Base-by-base conservation (phyloP, 805 yeast genomes). In the Metschnikowia vanudenii region DNA sequence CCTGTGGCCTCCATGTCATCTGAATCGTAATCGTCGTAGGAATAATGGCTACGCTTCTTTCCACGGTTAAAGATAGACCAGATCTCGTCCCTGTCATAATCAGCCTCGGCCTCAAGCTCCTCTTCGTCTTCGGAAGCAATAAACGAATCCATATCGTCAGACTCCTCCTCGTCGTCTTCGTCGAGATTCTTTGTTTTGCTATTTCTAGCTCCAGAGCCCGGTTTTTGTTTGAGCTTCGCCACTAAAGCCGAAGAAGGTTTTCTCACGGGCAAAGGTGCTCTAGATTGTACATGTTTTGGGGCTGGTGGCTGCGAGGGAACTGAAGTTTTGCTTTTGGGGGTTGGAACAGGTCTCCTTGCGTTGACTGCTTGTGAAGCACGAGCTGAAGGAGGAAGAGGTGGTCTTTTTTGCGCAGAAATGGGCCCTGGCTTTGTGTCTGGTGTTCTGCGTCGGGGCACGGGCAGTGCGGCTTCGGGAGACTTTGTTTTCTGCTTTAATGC, bases 1-100 rank as follows among this genome's bases (percentile, higher is more conserved):
- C 97, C 97, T 1, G 94, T 85, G 2, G 97, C 97, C 61, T 92
- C 98, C 97, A 94, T 92, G 58, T 88, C 89, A 47, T 76, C 82
- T 28, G 77, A 78, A 7, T 68, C 68, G 43, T 63, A 62, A 49
- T 78, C 75, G 45, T 74, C 78, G 45, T 78, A 81, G 22, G 69
- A 61, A 50, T 71, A 75, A 36, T 73, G 65, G 0, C 69, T 56
- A 37, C 88, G 70, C 45, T 75, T 72, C 48, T 74, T 75, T 3
- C 90, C 88, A 47, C 79, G 74, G 59, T 81, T 84, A 64, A 91
- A 86, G 65, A 92, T 77, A 16, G 82, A 79, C 97, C 97, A 89
- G 39, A 92, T 91, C 63, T 90, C 96, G 52, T 86, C 90, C 37
- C 92, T 69, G 56, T 88, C 87, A 54, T 86, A 87, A 3, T 82